Evolutionary conservation across 2,329 filamentous ascomycete species (phyloP), one percentile per base, ranked within the genome.

Genomic region (Claviceps digitariae): DNA sequence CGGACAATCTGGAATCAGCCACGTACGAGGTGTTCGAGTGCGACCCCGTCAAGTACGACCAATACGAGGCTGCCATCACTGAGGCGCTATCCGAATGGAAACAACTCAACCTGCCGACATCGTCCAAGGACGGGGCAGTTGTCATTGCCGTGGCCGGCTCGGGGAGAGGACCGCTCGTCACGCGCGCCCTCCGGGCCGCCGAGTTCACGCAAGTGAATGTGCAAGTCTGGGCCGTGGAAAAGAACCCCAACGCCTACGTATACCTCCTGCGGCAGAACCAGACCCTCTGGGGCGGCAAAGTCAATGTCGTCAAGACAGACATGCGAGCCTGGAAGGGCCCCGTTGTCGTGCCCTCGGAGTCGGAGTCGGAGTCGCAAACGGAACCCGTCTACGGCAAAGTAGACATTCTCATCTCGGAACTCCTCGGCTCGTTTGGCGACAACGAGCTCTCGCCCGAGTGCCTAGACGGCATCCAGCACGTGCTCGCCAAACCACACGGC

Each of bases 1-100:
- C 91, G 0, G 93, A 98, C 67, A 98, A 98, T 61, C 77, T 98
- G 15, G 94, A 98, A 67, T 95, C 90, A 48, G 87, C 95, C 44
- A 98, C 93, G 0, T 98, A 98, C 67, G 93, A 98, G 66, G 91
- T 97, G 2, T 98, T 98, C 63, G 93, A 98, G 67, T 94, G 94
- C 60, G 94, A 98, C 58, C 93, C 93, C 0, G 87, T 98, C 70
- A 98, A 98, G 69, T 98, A 98, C 66, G 83, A 90, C 58, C 94
- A 91, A 76, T 98, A 98, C 65, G 90, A 97, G 67, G 76, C 78
- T 47, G 93, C 93, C 15, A 85, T 94, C 54, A 80, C 81, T 4
- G 81, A 87, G 58, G 91, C 93, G 0, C 74, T 98, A 57, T 76
- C 72, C 13, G 90, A 97, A 63, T 94, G 93, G 84, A 77, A 77